Evolutionary conservation across 148 eudicot genomes (phyloP).

Genomic region (Oxyria digyna): DNA sequence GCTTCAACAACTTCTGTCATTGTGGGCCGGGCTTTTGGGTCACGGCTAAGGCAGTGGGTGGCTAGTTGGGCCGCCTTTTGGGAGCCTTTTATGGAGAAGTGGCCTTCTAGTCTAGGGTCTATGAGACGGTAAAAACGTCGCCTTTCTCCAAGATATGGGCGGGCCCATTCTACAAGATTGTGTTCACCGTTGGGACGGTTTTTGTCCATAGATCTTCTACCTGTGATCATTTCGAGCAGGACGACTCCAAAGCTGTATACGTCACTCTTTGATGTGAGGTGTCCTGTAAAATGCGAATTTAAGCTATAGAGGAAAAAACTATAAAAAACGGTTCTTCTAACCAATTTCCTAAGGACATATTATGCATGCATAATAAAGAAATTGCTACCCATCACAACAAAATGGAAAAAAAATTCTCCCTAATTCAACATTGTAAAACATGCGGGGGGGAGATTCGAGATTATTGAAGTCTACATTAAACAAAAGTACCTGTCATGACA

Average conservation of each 20-base stretch:
- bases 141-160: slow-evolving; percentile 57
- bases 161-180: slow-evolving; percentile 72
- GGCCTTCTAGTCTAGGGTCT: slow-evolving; percentile 72
- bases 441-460: background rate
- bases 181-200: slow-evolving; percentile 69
- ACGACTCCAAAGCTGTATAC: slow-evolving; percentile 78
- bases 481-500: slow-evolving; percentile 35
- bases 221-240: slow-evolving; percentile 60
- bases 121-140: slow-evolving; percentile 53
- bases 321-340: background rate
- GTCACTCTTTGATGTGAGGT: slow-evolving; percentile 68
- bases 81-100: slow-evolving; percentile 67
- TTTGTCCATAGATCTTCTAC: slow-evolving; percentile 81
- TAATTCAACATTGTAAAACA: background rate
- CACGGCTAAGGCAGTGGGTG: slow-evolving; percentile 66
- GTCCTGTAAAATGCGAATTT: slow-evolving; percentile 22
- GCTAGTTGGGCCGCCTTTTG: slow-evolving; percentile 69
- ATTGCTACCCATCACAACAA: too few species aligned
- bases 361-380: background rate
- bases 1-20: slow-evolving; percentile 67
- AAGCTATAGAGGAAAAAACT: background rate
- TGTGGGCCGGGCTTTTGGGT: slow-evolving; percentile 55
- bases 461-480: background rate
- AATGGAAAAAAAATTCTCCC: too few species aligned
- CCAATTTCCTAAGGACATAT: too few species aligned